Base-by-base conservation (phyloP, 139 green algal species). In the Closterium sp. region DNA sequence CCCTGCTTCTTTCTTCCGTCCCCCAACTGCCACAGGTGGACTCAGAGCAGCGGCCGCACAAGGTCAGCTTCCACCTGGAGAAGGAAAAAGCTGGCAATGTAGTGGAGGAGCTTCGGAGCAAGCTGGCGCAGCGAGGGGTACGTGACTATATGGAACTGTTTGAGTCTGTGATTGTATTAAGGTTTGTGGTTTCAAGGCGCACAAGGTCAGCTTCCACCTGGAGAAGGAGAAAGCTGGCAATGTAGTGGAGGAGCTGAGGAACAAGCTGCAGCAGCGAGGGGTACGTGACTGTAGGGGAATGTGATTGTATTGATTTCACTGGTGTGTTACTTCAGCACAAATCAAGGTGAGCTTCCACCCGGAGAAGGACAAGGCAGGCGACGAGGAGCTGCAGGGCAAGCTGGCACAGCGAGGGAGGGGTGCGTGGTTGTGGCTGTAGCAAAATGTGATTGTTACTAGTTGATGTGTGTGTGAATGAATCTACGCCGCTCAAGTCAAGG, bases 181-280 rank as follows among this genome's bases (percentile, higher is more conserved):
- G 93, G 3, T 95, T 50, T 4, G 97, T 99, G 95, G 99, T 94
- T 97, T 98, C 96, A 95, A 97, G 17, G 95, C 96, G 0, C 97
- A 99, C 96, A 99, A 99, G 95, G 91, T 99, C 62, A 97, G 95
- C 94, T 99, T 96, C 95, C 95, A 97, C 91, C 87, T 98, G 3
- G 70, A 92, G 31, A 91, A 91, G 30, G 89, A 32, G 10, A 27
- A 89, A 2, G 90, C 90, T 4, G 28, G 91, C 11, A n/a, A 31
- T 29, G 73, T 95, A 9, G 92, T 95, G 9, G 9, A 93, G 88
- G 30, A 6, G 6, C 62, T 94, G 13, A 87, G 28, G 13, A 32
- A 4, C 29, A 24, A 21, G 19, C 38, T 90, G 27, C n/a, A 10
- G 31, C 30, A 73, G 22, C 22, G 38, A 84, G 88, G 88, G 88